Evolutionary conservation across 2,329 filamentous ascomycete species (phyloP).

Genomic region (Aspergillus awamori): DNA sequence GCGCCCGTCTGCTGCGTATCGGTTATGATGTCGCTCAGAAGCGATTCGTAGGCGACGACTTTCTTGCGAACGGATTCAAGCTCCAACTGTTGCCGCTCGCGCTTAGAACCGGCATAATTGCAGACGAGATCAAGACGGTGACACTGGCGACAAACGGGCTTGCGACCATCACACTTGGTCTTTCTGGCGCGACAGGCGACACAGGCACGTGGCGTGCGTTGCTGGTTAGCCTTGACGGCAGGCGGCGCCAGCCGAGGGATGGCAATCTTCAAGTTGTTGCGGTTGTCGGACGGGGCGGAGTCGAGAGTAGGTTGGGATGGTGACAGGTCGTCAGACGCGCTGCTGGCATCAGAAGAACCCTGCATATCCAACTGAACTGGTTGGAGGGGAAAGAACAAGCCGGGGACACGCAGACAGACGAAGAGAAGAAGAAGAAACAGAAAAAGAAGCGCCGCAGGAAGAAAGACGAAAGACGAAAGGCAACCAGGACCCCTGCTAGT

Average conservation of each 20-base stretch:
- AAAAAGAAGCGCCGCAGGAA: no score
- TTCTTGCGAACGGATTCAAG: constrained; percentile 12
- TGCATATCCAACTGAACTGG: constrained; percentile 1
- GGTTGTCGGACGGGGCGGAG: neutral
- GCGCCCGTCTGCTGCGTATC: constrained; percentile 2
- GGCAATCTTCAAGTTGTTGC: constrained; percentile 6
- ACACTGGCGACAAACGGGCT: constrained; percentile 21
- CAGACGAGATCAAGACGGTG: constrained; percentile 13
- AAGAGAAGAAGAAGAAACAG: neutral
- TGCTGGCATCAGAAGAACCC: neutral
- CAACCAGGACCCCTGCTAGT: no score
- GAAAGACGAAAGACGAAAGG: no score
- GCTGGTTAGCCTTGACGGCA: neutral
- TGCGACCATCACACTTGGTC: constrained; percentile 25
- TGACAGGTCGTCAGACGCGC: neutral
- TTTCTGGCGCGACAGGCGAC: constrained; percentile 21
- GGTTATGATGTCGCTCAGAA: constrained; percentile 21
- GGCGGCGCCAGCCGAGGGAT: constrained; percentile 8
- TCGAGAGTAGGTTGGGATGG: neutral
- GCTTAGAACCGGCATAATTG: constrained; percentile 21
- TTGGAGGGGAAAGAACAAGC: neutral
- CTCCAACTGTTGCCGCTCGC: constrained; percentile 18
- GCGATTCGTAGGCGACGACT: constrained; percentile 18
- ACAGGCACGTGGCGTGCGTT: constrained; percentile 22
- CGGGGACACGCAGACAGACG: neutral